Conservation (phyloP, 1,139 yeast genomes). For the Debaryomyces singareniensis region DNA sequence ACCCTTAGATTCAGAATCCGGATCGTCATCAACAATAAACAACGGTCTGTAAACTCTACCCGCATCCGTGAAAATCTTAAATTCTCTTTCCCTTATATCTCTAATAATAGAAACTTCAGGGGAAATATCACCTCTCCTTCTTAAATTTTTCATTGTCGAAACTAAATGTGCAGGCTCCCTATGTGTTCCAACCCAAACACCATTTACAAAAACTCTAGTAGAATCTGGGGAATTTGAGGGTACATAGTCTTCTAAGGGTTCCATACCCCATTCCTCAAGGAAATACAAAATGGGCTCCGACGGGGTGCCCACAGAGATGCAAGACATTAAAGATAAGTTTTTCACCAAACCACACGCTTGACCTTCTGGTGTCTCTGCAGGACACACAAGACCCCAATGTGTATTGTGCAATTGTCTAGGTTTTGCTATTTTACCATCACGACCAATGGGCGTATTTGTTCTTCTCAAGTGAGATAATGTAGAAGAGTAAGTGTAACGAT, state of each 20-base stretch:
- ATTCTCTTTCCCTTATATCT: conserved; percentile 94
- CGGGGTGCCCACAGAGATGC: conserved; percentile 97
- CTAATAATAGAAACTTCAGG: conserved; percentile 96
- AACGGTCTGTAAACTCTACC: conserved; percentile 97
- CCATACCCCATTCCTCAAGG: conserved; percentile 99
- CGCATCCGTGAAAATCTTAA: conserved; percentile 94
- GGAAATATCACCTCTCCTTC: conserved; percentile 93
- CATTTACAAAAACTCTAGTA: conserved; percentile 92
- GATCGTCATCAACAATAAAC: conserved; percentile 83
- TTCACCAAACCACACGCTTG: conserved; percentile 99
- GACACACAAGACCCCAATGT: conserved; percentile 99
- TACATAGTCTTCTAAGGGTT: conserved; percentile 90
- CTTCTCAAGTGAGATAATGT: conserved; percentile 96
- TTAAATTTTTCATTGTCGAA: conserved; percentile 81
- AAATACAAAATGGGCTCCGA: conserved; percentile 91
- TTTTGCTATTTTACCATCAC: conserved; percentile 97
- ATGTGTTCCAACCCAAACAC: conserved; percentile 99
- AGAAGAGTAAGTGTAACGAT: conserved; percentile 95
- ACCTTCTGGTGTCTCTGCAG: conserved; percentile 99
- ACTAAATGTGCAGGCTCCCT: conserved; percentile 90
- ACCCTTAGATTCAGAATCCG: conserved; percentile 66
- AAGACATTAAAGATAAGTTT: conserved; percentile 91
- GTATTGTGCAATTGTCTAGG: conserved; percentile 99
- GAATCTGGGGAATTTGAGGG: conserved; percentile 91
- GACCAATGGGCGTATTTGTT: conserved; percentile 97